Conservation (phyloP, 2,329 filamentous ascomycete genomes). For the Diaporthe nobilis region DNA sequence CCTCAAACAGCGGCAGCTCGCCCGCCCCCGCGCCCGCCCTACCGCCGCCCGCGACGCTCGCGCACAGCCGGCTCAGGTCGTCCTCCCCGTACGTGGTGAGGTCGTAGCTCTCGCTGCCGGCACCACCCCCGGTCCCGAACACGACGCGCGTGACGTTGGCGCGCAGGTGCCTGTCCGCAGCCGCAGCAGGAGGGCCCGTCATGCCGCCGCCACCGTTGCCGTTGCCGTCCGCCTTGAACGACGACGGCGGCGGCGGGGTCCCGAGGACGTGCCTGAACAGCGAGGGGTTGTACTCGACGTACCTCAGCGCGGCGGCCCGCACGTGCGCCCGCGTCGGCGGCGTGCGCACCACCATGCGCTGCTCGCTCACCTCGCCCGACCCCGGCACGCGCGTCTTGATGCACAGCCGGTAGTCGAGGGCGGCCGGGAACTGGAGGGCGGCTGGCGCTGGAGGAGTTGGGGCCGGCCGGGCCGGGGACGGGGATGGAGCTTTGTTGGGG, state of each 20-base stretch:
- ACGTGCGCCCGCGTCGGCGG: constrained; percentile 36
- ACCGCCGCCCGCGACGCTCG: not conserved
- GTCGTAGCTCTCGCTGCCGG: constrained; percentile 37
- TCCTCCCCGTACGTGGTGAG: constrained; percentile 34
- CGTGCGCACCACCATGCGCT: constrained; percentile 35
- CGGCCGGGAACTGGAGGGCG: not conserved
- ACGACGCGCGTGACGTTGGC: constrained; percentile 32
- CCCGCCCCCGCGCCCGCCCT: not conserved
- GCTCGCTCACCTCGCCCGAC: constrained; percentile 14
- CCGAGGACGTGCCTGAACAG: constrained; percentile 19
- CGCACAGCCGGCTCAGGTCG: constrained; percentile 37
- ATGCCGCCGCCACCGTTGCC: no score
- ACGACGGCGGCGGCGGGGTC: not conserved
- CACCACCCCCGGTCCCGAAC: not conserved
- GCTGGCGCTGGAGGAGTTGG: not conserved
- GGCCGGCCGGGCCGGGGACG: not conserved
- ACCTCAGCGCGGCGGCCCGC: constrained; percentile 34
- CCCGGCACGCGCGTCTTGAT: constrained; percentile 31
- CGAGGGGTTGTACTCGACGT: constrained; percentile 21
- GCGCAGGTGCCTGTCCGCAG: constrained; percentile 4
- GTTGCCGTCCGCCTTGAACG: not conserved
- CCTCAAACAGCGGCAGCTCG: constrained; percentile 38
- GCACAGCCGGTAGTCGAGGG: constrained; percentile 39
- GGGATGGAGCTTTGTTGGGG: constrained; percentile 5
- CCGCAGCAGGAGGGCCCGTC: no score